phyloP scores from a whole-genome alignment of 2,329 filamentous ascomycete species.

The Aspergillus aculeatinus region DNA sequence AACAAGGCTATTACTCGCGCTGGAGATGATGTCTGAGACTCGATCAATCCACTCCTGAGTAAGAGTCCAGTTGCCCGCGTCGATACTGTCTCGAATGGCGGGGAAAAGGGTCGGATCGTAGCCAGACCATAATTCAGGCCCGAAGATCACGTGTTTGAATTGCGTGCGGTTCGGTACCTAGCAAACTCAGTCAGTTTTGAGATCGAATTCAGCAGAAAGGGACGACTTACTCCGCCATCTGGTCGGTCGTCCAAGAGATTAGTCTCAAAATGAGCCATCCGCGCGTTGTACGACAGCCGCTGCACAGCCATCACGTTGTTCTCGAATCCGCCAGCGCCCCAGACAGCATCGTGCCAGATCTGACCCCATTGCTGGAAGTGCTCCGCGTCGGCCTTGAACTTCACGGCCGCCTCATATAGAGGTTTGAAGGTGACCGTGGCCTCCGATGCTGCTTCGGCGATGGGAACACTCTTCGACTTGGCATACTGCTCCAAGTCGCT shows the following conservation, averaged over 20 bases:
- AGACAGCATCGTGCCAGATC: slow-evolving; percentile 71
- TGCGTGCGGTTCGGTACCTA: slow-evolving; percentile 83
- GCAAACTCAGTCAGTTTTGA: slow-evolving; percentile 12
- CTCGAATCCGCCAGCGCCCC: slow-evolving; percentile 73
- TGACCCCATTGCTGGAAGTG: slow-evolving; percentile 75
- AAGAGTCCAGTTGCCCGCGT: slow-evolving; percentile 66
- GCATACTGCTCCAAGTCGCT: slow-evolving; percentile 66
- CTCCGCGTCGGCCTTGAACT: slow-evolving; percentile 60
- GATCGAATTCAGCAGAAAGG: neutral
- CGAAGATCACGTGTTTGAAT: slow-evolving; percentile 91
- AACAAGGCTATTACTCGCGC: slow-evolving; percentile 55
- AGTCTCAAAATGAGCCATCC: slow-evolving; percentile 78
- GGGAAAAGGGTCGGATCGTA: slow-evolving; percentile 72
- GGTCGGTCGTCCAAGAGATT: slow-evolving; percentile 73
- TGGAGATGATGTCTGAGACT: slow-evolving; percentile 65
- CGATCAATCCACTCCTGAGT: slow-evolving; percentile 69
- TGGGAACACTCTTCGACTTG: slow-evolving; percentile 52
- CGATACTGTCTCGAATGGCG: slow-evolving; percentile 77
- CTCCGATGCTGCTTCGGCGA: slow-evolving; percentile 11
- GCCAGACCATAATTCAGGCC: slow-evolving; percentile 73
- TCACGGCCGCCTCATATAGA: slow-evolving; percentile 62
- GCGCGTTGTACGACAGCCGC: slow-evolving; percentile 74
- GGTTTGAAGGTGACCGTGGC: slow-evolving; percentile 55
- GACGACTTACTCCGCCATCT: slow-evolving; percentile 68
- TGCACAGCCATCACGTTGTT: slow-evolving; percentile 64